A percentile compares a stretch with the other conserved stretches of the same genome.
Evolutionary conservation across 2,329 filamentous ascomycete species (phyloP).

Genomic region (Nemania sp.): DNA sequence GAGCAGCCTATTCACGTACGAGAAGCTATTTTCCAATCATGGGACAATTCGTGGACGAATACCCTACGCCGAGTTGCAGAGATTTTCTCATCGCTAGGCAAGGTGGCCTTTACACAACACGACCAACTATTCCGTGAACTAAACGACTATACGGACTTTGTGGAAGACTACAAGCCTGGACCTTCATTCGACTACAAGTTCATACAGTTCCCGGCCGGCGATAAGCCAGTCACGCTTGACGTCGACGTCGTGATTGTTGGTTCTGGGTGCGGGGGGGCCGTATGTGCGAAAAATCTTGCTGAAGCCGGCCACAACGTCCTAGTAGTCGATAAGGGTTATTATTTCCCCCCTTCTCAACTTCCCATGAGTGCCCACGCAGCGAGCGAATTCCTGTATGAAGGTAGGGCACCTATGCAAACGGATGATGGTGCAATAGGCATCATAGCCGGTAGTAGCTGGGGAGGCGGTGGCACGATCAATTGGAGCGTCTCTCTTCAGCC

Average conservation of each 20-base stretch:
- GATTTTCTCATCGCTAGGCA: conserved; percentile 32
- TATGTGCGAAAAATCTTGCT: conserved; percentile 75
- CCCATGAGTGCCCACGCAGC: conserved; percentile 71
- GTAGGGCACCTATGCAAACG: conserved; percentile 61
- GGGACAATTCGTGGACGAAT: conserved; percentile 69
- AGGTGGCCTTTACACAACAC: conserved; percentile 66
- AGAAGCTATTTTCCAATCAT: conserved; percentile 71
- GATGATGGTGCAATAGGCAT: conserved; percentile 66
- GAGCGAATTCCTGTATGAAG: conserved; percentile 68
- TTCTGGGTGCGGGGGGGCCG: conserved; percentile 77
- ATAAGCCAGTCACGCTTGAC: conserved; percentile 69
- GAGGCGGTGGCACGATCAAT: conserved; percentile 80
- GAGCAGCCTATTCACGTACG: conserved; percentile 71
- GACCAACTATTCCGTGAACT: conserved; percentile 67
- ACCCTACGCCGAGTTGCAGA: conserved; percentile 64
- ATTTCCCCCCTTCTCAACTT: conserved; percentile 72
- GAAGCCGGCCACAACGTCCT: conserved; percentile 65
- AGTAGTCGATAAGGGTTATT: conserved; percentile 77
- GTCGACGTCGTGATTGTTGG: conserved; percentile 82
- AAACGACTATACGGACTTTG: conserved; percentile 68
- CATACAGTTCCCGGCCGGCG: conserved; percentile 64
- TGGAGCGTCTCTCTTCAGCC: conserved; percentile 68
- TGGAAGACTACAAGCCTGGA: conserved; percentile 62
- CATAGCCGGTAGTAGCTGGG: conserved; percentile 72
- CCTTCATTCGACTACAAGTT: conserved; percentile 70